Conservation (phyloP, 768 basidiomycete species). For the Pleurotus djamor region DNA sequence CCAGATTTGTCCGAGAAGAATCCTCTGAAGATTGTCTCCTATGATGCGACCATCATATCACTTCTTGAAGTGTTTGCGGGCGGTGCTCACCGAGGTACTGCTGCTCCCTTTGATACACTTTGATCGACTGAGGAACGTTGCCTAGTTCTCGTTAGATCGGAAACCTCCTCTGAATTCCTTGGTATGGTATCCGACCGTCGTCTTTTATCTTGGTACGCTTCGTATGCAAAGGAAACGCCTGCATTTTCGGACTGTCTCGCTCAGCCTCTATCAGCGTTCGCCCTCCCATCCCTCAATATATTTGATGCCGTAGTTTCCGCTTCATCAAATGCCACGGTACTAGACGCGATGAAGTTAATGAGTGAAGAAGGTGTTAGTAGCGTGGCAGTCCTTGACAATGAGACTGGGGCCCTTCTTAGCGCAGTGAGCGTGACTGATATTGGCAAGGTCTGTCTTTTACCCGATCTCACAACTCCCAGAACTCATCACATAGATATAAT, state of each 20-base stretch:
- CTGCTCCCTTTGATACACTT: not conserved
- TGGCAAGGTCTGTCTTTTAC: slow-evolving; percentile 49
- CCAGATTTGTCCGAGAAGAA: slow-evolving; percentile 87
- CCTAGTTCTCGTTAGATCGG: slow-evolving; percentile 55
- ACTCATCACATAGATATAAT: not conserved
- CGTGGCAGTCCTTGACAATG: slow-evolving; percentile 73
- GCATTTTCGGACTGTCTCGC: slow-evolving; percentile 46
- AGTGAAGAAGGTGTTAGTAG: slow-evolving; percentile 85
- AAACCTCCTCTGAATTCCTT: slow-evolving; percentile 43
- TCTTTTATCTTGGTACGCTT: slow-evolving; percentile 68
- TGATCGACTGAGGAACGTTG: not conserved
- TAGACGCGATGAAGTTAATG: slow-evolving; percentile 86
- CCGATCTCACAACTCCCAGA: not conserved
- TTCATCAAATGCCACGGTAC: slow-evolving; percentile 56
- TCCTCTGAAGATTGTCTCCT: slow-evolving; percentile 59
- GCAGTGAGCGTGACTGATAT: slow-evolving; percentile 84
- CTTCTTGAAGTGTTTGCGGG: slow-evolving; percentile 65
- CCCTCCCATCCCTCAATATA: slow-evolving; percentile 65
- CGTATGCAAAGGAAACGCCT: slow-evolving; percentile 44
- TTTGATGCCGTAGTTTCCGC: slow-evolving; percentile 63
- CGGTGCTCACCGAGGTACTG: slow-evolving; percentile 69
- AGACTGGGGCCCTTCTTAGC: slow-evolving; percentile 59
- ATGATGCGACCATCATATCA: slow-evolving; percentile 62
- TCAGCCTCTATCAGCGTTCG: slow-evolving; percentile 52
- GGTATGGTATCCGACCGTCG: slow-evolving; percentile 77